Evolutionary conservation across 371 early-diverging fungal species (phyloP).

Genomic region (Massospora cicadina): DNA sequence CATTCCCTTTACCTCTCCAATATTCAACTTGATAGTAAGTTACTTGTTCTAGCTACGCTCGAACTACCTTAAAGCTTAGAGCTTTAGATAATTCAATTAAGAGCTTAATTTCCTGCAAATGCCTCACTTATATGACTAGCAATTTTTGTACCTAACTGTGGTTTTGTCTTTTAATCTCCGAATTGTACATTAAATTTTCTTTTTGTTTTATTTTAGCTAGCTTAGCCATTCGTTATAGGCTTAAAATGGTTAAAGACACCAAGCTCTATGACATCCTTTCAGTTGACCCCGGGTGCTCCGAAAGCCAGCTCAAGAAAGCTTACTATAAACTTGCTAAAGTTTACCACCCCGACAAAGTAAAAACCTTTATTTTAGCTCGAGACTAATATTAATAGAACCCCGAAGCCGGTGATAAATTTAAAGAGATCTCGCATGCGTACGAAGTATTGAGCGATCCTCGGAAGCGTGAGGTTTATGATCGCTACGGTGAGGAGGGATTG

Average conservation of each 20-base stretch:
- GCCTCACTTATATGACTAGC: too few relatives aligned
- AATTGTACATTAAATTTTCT: too few relatives aligned
- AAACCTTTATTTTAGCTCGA: slow-evolving; percentile 19
- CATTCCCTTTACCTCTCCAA: too few relatives aligned
- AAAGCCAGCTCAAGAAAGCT: slow-evolving; percentile 73
- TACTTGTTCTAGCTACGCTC: too few relatives aligned
- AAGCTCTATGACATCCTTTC: slow-evolving; percentile 87
- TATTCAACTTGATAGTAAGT: too few relatives aligned
- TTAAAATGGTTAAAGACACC: slow-evolving; percentile 56
- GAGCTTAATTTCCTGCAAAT: too few relatives aligned
- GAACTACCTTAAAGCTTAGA: too few relatives aligned
- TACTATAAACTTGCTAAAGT: slow-evolving; percentile 82
- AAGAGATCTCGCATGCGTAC: slow-evolving; percentile 87
- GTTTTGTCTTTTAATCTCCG: too few relatives aligned
- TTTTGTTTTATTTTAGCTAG: too few relatives aligned
- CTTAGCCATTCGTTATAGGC: too few relatives aligned
- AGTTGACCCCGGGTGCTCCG: slow-evolving; percentile 59
- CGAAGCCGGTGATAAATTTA: slow-evolving; percentile 63
- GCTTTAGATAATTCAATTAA: too few relatives aligned
- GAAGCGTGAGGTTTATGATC: slow-evolving; percentile 68
- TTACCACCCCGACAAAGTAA: slow-evolving; percentile 89
- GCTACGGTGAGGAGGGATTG: slow-evolving; percentile 73
- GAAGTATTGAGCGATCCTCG: slow-evolving; percentile 81
- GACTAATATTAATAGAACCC: slow-evolving; percentile 33
- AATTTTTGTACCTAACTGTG: too few relatives aligned